Evolutionary conservation across 176 grass and related monocot genomes (phyloP).

Genomic region (Urochloa ruziziensis): DNA sequence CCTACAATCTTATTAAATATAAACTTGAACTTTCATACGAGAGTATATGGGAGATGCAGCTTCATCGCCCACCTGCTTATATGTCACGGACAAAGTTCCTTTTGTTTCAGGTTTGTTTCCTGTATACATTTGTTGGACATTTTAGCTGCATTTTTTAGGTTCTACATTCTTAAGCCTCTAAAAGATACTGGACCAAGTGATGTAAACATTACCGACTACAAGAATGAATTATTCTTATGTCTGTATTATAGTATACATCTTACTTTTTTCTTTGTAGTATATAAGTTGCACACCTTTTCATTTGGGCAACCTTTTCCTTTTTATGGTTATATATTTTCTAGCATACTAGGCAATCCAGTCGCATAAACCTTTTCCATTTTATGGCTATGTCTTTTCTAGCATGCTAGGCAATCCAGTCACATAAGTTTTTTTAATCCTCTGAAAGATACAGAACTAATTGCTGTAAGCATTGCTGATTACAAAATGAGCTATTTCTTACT

Average conservation of each 20-base stretch:
- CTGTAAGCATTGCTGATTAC: background rate
- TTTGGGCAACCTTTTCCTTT: too few species aligned
- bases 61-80: conserved; percentile 58
- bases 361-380: too few species aligned
- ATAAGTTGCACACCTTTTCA: too few species aligned
- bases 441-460: background rate
- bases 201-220: background rate
- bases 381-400: too few species aligned
- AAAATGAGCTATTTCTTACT: background rate
- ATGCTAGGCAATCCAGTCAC: too few species aligned
- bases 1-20: conserved; percentile 7
- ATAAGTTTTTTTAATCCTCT: background rate
- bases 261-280: background rate
- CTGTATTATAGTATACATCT: background rate
- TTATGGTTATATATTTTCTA: too few species aligned
- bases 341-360: too few species aligned
- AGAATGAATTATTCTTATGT: background rate
- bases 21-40: conserved; percentile 90
- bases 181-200: background rate
- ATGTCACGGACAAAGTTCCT: conserved; percentile 60
- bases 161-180: background rate
- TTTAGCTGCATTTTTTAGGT: background rate
- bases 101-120: conserved; percentile 65
- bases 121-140: background rate
- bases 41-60: conserved; percentile 92